Conservation (phyloP, 768 basidiomycete species). For the Trametes maxima region DNA sequence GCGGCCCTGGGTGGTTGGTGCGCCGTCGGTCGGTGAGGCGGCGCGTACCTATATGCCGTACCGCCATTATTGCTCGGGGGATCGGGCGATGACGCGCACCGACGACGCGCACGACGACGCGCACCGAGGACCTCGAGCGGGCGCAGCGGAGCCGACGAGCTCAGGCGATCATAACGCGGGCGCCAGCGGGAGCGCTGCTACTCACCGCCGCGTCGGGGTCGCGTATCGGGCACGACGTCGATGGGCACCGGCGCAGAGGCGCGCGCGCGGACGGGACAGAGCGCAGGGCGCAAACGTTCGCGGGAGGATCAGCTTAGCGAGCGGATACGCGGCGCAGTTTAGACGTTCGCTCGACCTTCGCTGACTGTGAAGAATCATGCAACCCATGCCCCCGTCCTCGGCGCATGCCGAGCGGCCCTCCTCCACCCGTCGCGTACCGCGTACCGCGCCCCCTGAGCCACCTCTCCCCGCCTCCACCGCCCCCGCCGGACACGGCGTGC, state of each 20-base stretch:
- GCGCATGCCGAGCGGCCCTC: constrained; percentile 8
- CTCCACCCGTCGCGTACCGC: neutral
- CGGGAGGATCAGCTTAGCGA: constrained; percentile 12
- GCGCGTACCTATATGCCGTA: too few relatives aligned
- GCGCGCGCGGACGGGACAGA: neutral
- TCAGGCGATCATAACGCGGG: neutral
- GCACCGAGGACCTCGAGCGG: neutral
- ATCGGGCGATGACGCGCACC: too few relatives aligned
- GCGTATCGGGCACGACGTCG: constrained; percentile 3
- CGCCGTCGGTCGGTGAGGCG: too few relatives aligned
- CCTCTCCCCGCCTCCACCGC: neutral
- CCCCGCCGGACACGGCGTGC: too few relatives aligned
- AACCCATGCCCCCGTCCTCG: neutral
- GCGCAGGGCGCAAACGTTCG: constrained; percentile 5
- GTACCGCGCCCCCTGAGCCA: neutral
- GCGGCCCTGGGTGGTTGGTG: too few relatives aligned
- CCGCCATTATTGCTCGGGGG: too few relatives aligned
- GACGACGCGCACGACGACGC: neutral
- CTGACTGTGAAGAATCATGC: constrained; percentile 12
- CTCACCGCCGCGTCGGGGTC: constrained; percentile 9
- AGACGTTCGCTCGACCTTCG: constrained; percentile 9
- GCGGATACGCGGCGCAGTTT: constrained; percentile 16
- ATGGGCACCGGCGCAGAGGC: neutral
- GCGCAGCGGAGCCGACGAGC: neutral
- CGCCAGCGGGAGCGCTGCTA: neutral